These are phyloP conservation scores for Colletotrichum sidae DNA, from an alignment of 2,329 filamentous ascomycete genomes.

Conservation along the genomic window DNA sequence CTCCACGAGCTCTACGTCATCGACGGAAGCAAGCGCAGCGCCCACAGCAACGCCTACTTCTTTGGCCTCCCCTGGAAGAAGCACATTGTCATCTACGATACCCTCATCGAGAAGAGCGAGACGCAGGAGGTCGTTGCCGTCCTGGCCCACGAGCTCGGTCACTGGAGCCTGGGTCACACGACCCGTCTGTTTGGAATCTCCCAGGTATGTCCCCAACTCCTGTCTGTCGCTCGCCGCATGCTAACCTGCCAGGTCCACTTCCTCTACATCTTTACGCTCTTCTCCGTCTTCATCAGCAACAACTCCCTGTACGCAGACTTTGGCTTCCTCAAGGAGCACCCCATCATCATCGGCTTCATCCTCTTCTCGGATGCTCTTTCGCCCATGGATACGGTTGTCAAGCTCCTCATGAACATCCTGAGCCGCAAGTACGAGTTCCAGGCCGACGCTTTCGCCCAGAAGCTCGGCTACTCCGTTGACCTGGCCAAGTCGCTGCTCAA, in stretches of 20 bases:
- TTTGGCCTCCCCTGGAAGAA: constrained; percentile 99
- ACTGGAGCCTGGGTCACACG: constrained; percentile 97
- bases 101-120: constrained; percentile 93
- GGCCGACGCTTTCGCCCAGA: constrained; percentile 89
- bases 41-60: constrained; percentile 94
- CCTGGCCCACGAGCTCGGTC: constrained; percentile 93
- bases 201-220: constrained; percentile 65
- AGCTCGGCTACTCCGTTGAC: constrained; percentile 85
- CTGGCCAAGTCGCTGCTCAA: constrained; percentile 92
- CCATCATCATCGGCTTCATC: constrained; percentile 97
- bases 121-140: constrained; percentile 94
- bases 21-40: constrained; percentile 87
- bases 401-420: constrained; percentile 95
- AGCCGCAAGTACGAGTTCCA: constrained; percentile 96
- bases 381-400: constrained; percentile 93
- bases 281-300: constrained; percentile 98
- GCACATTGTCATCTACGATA: constrained; percentile 99
- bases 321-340: constrained; percentile 84
- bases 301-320: constrained; percentile 89
- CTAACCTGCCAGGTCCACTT: constrained; percentile 76
- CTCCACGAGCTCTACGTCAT: constrained; percentile 95
- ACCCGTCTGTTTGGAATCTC: constrained; percentile 90
- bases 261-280: constrained; percentile 96
- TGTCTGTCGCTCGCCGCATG: background rate
- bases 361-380: constrained; percentile 97